Evolutionary conservation across 2,329 filamentous ascomycete species (phyloP), one percentile per base, ranked within the genome.

Genomic region (Scedosporium apiospermum): DNA sequence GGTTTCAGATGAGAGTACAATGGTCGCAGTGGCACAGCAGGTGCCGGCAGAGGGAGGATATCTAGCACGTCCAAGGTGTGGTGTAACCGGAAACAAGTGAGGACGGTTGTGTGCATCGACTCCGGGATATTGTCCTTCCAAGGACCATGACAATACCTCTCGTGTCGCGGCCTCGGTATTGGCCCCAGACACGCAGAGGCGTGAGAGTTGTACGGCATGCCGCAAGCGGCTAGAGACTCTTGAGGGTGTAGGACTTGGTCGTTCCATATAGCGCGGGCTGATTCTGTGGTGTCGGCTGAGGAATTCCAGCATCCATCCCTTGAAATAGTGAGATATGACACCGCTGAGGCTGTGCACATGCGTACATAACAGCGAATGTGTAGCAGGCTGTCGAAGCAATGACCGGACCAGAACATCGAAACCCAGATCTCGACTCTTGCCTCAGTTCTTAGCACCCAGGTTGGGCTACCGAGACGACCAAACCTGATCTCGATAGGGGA

Each of bases 1-100:
- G 46, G 59, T 61, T 61, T 61, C 59, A 61, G 44, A 61, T 61
- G 26, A 61, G 46, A 21, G 27, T 61, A 61, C 59, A 53, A 34
- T 27, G 59, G n/a, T 41, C 16, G 27, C 27, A 12, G 59, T 61
- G 42, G 44, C 27, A 61, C 59, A 23, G 38, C 59, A 38, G 59
- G n/a, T 38, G 26, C 21, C 27, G 59, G 44, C 46, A 61, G 27
- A 16, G n/a, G 26, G 46, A 55, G 30, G 41, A 46, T 34, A 49
- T 30, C 58, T 16, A 23, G 42, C 42, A 27, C 27, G 27, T 14
- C 21, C 30, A 30, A 30, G 41, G 58, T 46, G 58, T 42, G 42
- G 41, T 49, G 58, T 44, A 30, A 60, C 23, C 34, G 58, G 58
- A 60, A 41, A 16, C 41, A 38, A 41, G 41, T 30, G 42, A 51